These are phyloP conservation scores for Datura wrightii DNA, from an alignment of 257 asterid species.

Conservation along the genomic window DNA sequence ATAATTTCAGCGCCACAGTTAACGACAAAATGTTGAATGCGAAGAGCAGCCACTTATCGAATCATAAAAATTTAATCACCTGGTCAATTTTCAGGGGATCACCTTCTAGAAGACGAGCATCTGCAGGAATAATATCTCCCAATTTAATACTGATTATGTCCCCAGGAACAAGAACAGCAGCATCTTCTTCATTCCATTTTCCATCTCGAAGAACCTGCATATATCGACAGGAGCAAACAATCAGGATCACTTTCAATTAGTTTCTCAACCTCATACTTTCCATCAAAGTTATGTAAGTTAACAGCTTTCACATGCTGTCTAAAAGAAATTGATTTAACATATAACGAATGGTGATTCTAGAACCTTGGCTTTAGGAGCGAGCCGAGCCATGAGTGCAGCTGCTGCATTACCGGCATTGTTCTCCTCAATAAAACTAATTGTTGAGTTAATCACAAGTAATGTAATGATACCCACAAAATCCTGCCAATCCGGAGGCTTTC, in stretches of 20 bases:
- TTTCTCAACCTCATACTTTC: not conserved
- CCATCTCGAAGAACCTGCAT: conserved; percentile 91
- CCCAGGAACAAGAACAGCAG: conserved; percentile 85
- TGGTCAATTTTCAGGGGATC: conserved; percentile 97
- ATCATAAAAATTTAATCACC: conserved; percentile 48
- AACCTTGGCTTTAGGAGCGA: conserved; percentile 96
- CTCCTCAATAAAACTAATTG: conserved; percentile 96
- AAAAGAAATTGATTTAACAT: not conserved
- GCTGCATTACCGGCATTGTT: conserved; percentile 99
- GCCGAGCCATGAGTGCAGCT: conserved; percentile 98
- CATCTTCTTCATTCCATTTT: conserved; percentile 92
- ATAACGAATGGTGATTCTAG: not conserved
- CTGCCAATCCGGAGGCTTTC: conserved; percentile 99
- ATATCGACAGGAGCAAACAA: conserved; percentile 28
- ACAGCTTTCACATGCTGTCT: not conserved
- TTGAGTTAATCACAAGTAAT: conserved; percentile 85
- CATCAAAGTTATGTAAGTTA: not conserved
- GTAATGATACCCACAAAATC: conserved; percentile 96
- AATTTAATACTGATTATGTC: conserved; percentile 86
- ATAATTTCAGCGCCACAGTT: conserved; percentile 22
- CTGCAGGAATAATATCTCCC: conserved; percentile 95
- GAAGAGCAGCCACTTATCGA: not conserved
- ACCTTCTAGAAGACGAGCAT: conserved; percentile 92
- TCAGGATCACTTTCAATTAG: not conserved
- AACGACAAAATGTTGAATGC: not conserved